Evolutionary conservation across 805 yeast species (phyloP), one percentile per base, ranked within the genome.

Genomic region (Metschnikowia similis): DNA sequence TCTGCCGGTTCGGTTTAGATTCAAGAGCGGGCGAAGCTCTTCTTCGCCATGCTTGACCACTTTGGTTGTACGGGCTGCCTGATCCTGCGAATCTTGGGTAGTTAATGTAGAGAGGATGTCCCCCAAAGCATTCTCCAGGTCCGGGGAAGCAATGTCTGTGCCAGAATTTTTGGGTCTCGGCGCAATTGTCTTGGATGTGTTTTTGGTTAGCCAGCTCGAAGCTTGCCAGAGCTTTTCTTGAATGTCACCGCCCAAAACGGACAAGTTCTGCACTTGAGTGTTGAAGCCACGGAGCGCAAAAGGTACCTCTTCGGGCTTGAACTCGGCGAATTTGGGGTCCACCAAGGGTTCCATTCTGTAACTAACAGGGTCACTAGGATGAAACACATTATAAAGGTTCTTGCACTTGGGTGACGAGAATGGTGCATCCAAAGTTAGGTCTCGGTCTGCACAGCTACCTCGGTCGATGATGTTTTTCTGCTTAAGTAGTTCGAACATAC

Each of bases 341-440:
- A 91, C 77, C 50, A 92, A 69, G 1, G 99, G 99, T 65, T 92
- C 99, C 50, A 91, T 68, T 48, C 98, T 73, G 60, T 91, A 89
- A 0, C 92, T 91, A 37, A 94, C 84, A 0, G 97, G 96, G 62
- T 92, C 99, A 56, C 95, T 85, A 0, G 92, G 88, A 58, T 92
- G 96, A 69, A 87, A 89, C 6, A 94, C 69, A 62, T 92, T 92
- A 69, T 86, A 94, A 39, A 87, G 65, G 59, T 87, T 86, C 2
- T 73, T 67, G 54, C 86, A 84, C 31, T 75, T 76, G 3, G 94
- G 89, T 3, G 77, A 66, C 8, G 71, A 65, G 48, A 60, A 64
- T 10, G 50, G 37, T 7, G 54, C 50, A 14, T 50, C 53, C 26
- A 47, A 31, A 2, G 39, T 38, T 14, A 53, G 39, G 27, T 48